Percentiles rank a stretch among this genome's conserved stretches.
These are phyloP conservation scores for Jatropha podagrica DNA, from an alignment of 441 rosid genomes.

Conservation along the genomic window DNA sequence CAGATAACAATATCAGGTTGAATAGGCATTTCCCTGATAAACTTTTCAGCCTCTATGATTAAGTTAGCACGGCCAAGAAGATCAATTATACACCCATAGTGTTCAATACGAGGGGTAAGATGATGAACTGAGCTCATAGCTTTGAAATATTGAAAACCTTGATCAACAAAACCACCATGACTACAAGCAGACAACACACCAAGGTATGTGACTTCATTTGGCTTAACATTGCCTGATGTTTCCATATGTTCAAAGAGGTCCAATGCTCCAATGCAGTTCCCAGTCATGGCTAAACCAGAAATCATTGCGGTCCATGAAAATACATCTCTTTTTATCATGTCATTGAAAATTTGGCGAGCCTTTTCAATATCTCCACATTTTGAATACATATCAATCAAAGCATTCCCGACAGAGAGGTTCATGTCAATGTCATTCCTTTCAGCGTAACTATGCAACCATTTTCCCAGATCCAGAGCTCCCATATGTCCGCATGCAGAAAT, in stretches of 20 bases:
- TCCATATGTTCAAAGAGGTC: constrained; percentile 21
- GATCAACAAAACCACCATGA: constrained; percentile 23
- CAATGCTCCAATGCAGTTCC: constrained; percentile 20
- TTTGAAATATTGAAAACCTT: constrained; percentile 20
- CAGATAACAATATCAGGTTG: constrained; percentile 25
- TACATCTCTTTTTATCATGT: constrained; percentile 18
- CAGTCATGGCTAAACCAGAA: constrained; percentile 25
- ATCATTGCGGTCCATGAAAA: constrained; percentile 31
- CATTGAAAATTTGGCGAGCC: constrained; percentile 19
- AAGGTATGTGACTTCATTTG: constrained; percentile 27
- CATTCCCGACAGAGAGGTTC: constrained; percentile 23
- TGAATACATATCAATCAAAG: constrained; percentile 28
- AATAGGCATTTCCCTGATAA: constrained; percentile 25
- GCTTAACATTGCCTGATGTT: constrained; percentile 11
- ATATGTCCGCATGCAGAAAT: constrained; percentile 24
- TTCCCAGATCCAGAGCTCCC: constrained; percentile 27
- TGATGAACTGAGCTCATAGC: constrained; percentile 16
- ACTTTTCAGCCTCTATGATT: constrained; percentile 21
- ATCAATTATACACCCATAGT: constrained; percentile 29
- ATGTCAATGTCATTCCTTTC: constrained; percentile 19
- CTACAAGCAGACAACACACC: constrained; percentile 27
- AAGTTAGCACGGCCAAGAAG: constrained; percentile 30
- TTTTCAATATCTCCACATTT: constrained; percentile 25
- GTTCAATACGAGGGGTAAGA: constrained; percentile 24
- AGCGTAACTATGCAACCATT: constrained; percentile 20